Conservation (phyloP, 148 eudicot species). For the Pharnaceum exiguum region DNA sequence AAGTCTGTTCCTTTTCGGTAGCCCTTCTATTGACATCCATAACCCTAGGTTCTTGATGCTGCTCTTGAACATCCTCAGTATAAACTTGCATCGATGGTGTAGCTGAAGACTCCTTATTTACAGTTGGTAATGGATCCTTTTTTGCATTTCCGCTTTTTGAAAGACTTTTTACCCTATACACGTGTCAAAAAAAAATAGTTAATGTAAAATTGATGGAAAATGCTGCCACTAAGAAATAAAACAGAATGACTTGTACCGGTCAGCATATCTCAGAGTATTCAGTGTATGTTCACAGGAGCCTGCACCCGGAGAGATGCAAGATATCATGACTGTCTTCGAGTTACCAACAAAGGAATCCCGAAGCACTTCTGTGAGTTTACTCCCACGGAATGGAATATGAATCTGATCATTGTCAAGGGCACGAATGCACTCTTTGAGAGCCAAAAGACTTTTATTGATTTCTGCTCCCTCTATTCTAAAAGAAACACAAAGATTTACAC, state of each 20-base stretch:
- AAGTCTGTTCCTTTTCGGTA: slow-evolving; percentile 41
- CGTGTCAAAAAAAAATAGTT: background rate
- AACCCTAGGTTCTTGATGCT: slow-evolving; percentile 43
- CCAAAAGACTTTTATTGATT: slow-evolving; percentile 95
- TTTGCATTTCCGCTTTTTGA: slow-evolving; percentile 82
- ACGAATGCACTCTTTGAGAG: slow-evolving; percentile 98
- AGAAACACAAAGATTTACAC: too few relatives aligned
- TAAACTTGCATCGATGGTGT: slow-evolving; percentile 37
- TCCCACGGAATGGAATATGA: slow-evolving; percentile 99
- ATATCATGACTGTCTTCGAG: slow-evolving; percentile 97
- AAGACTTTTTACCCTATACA: slow-evolving; percentile 89
- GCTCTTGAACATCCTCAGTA: slow-evolving; percentile 55
- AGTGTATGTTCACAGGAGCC: slow-evolving; percentile 98
- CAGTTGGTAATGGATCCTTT: slow-evolving; percentile 62
- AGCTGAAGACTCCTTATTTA: slow-evolving; percentile 53
- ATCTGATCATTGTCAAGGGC: slow-evolving; percentile 97
- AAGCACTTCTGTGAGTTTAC: slow-evolving; percentile 99
- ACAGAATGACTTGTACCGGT: slow-evolving; percentile 43
- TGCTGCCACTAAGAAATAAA: slow-evolving; percentile 1
- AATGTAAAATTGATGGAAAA: background rate
- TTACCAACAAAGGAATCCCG: slow-evolving; percentile 99
- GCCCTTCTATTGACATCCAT: slow-evolving; percentile 54
- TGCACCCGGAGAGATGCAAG: slow-evolving; percentile 94
- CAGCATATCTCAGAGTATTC: slow-evolving; percentile 98
- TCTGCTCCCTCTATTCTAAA: slow-evolving; percentile 99